Conservation (phyloP, 1,284 basidiomycete species). For the Marasmius tenuissimus region DNA sequence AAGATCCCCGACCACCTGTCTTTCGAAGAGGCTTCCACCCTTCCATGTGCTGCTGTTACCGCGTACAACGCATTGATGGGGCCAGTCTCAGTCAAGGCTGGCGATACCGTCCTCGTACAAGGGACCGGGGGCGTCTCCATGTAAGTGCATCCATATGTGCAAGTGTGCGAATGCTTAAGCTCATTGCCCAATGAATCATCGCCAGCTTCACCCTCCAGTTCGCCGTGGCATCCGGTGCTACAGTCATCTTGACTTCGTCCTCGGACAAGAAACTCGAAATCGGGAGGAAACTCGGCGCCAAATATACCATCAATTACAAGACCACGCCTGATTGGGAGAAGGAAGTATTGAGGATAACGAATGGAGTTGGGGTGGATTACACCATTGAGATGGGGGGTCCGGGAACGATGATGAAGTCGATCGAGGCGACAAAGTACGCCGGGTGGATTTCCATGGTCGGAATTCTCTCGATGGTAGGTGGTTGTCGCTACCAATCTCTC, state of each 20-base stretch:
- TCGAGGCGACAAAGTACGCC: too few relatives aligned
- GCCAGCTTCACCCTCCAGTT: slow-evolving; percentile 15
- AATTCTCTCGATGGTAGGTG: too few relatives aligned
- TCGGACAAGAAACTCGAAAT: slow-evolving; percentile 46
- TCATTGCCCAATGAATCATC: not conserved
- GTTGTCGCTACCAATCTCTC: too few relatives aligned
- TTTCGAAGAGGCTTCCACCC: slow-evolving; percentile 44
- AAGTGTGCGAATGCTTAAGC: not conserved
- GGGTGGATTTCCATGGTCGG: too few relatives aligned
- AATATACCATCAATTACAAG: slow-evolving; percentile 47
- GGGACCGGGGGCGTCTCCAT: slow-evolving; percentile 51
- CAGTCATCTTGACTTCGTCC: slow-evolving; percentile 48
- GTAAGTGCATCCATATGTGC: slow-evolving; percentile 19
- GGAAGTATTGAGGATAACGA: too few relatives aligned
- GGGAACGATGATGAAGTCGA: too few relatives aligned
- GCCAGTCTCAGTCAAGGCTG: slow-evolving; percentile 33
- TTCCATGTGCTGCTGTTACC: slow-evolving; percentile 45
- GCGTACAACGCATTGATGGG: slow-evolving; percentile 45
- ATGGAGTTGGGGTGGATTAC: too few relatives aligned
- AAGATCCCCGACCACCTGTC: slow-evolving; percentile 13
- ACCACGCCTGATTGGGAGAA: not conserved
- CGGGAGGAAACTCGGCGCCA: slow-evolving; percentile 36
- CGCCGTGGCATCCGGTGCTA: slow-evolving; percentile 45
- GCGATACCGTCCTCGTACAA: slow-evolving; percentile 42
- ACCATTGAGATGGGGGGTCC: too few relatives aligned